Conservation (phyloP, 2,329 filamentous ascomycete species). For the Bipolaris zeicola region DNA sequence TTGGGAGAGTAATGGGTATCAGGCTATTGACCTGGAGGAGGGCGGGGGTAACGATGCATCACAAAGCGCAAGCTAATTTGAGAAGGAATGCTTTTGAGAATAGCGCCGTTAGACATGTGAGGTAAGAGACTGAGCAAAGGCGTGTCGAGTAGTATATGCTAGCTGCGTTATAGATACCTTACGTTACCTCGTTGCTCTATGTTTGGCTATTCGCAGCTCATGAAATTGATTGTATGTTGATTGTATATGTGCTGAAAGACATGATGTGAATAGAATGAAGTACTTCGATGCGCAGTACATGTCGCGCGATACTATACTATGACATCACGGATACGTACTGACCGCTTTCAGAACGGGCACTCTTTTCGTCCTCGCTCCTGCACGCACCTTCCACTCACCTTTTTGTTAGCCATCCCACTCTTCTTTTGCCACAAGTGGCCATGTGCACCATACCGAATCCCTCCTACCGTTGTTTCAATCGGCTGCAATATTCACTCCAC, state of each 20-base stretch:
- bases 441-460: too few relatives aligned
- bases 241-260: background rate
- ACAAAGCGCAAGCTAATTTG: background rate
- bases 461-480: background rate
- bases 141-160: too few relatives aligned
- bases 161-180: background rate
- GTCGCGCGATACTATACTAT: background rate
- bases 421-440: background rate
- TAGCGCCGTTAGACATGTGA: too few relatives aligned
- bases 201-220: background rate
- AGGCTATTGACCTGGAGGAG: background rate
- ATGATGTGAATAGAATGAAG: background rate
- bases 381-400: background rate
- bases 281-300: background rate
- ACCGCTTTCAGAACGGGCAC: background rate
- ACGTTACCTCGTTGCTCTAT: background rate
- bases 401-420: background rate
- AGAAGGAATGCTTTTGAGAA: too few relatives aligned
- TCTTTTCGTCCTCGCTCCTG: background rate
- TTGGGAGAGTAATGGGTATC: slow-evolving; percentile 30
- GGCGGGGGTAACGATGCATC: background rate
- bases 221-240: background rate
- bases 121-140: too few relatives aligned
- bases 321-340: background rate
- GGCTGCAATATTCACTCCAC: slow-evolving; percentile 10